phyloP scores from a whole-genome alignment of 1,139 yeast genomes.

The Torulaspora pretoriensis region DNA sequence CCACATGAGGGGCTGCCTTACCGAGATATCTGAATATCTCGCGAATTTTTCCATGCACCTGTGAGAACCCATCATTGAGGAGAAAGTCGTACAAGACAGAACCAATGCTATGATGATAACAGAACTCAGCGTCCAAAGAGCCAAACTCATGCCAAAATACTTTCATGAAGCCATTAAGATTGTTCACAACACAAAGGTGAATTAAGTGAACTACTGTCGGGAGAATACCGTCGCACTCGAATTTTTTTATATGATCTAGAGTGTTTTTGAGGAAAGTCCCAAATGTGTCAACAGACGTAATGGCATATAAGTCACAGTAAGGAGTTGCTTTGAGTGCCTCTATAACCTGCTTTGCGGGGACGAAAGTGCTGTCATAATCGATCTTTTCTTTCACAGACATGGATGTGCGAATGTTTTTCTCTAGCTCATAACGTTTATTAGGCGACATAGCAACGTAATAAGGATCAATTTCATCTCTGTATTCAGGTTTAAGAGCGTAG shows the following conservation, averaged over 20 bases:
- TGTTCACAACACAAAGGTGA: slow-evolving; percentile 49
- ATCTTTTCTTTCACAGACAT: slow-evolving; percentile 37
- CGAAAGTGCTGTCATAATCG: slow-evolving; percentile 44
- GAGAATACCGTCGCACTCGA: slow-evolving; percentile 52
- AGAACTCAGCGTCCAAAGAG: slow-evolving; percentile 40
- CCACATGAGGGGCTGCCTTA: slow-evolving; percentile 32
- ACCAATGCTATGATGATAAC: slow-evolving; percentile 43
- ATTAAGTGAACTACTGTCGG: slow-evolving; percentile 63
- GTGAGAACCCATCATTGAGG: slow-evolving; percentile 40
- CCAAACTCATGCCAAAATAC: slow-evolving; percentile 38
- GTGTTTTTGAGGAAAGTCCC: slow-evolving; percentile 50
- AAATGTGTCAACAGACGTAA: slow-evolving; percentile 52
- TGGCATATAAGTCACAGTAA: slow-evolving; percentile 42
- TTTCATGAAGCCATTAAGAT: slow-evolving; percentile 27
- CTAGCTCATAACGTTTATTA: slow-evolving; percentile 75
- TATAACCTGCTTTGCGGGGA: slow-evolving; percentile 45
- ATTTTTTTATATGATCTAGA: slow-evolving; percentile 42
- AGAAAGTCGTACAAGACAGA: slow-evolving; percentile 45
- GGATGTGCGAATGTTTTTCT: slow-evolving; percentile 38
- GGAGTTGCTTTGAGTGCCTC: slow-evolving; percentile 36
- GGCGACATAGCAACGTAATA: slow-evolving; percentile 75
- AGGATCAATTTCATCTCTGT: slow-evolving; percentile 60
- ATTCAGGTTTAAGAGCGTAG: slow-evolving; percentile 61
- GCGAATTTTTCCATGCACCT: slow-evolving; percentile 50
- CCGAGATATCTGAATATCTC: slow-evolving; percentile 46